phyloP scores from a whole-genome alignment of 2,329 filamentous ascomycete genomes.

The Botrytis elliptica region DNA sequence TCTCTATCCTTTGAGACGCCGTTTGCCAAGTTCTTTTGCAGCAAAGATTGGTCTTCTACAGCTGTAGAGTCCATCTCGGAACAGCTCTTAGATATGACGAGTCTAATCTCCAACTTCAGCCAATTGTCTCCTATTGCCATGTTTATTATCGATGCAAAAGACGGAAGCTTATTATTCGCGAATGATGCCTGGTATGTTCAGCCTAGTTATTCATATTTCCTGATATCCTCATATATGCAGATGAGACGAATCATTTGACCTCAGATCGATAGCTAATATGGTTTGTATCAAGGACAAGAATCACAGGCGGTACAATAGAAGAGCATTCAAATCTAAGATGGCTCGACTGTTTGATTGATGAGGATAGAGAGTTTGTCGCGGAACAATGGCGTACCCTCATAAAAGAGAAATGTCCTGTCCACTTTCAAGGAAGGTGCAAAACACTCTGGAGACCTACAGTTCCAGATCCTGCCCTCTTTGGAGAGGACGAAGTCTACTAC shows the following conservation, averaged over 20 bases:
- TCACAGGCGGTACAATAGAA: background rate
- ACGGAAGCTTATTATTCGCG: conserved; percentile 1
- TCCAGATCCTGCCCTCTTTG: background rate
- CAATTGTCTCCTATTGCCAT: conserved; percentile 12
- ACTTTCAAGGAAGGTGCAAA: conserved; percentile 5
- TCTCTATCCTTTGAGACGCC: background rate
- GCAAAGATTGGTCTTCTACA: conserved; percentile 6
- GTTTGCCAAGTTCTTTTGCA: background rate
- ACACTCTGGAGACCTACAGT: background rate
- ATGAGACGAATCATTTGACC: background rate
- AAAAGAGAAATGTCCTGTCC: background rate
- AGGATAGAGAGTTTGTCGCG: background rate
- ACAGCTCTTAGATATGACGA: background rate
- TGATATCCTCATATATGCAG: background rate
- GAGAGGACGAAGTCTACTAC: conserved; percentile 6
- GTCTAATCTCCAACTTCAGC: background rate
- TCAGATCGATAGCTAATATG: background rate
- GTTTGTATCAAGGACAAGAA: background rate
- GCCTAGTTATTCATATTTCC: background rate
- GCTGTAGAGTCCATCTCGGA: conserved; percentile 1
- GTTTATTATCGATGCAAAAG: conserved; percentile 1
- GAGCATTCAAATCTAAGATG: background rate
- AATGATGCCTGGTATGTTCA: conserved; percentile 9
- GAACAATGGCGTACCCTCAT: background rate
- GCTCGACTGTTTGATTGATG: background rate